Percentiles rank a stretch among this genome's conserved stretches.
These are phyloP conservation scores for Vitellaria paradoxa DNA, from an alignment of 179 eudicot species.

Conservation along the genomic window DNA sequence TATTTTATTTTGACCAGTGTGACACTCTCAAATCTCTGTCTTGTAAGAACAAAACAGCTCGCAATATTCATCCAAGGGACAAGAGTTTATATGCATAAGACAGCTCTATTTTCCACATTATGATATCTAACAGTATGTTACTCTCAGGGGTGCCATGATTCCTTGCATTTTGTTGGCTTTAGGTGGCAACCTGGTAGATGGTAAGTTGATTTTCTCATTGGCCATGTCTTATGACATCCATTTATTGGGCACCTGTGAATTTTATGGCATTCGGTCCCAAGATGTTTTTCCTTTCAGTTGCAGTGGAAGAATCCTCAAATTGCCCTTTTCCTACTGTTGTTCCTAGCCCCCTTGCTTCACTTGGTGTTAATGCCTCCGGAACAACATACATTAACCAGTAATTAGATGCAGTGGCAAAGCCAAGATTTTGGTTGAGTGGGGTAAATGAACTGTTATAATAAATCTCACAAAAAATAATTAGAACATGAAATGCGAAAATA, in stretches of 20 bases:
- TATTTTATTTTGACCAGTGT: too few species aligned
- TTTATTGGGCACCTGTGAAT: not conserved
- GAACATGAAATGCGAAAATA: not conserved
- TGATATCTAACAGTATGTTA: slow-evolving; percentile 7
- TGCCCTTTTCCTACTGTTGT: not conserved
- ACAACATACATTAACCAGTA: not conserved
- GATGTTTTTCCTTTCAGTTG: slow-evolving; percentile 5
- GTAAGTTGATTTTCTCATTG: slow-evolving; percentile 37
- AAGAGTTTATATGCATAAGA: not conserved
- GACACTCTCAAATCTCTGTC: too few species aligned
- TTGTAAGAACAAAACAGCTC: not conserved
- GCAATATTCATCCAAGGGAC: not conserved
- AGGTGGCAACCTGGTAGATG: slow-evolving; percentile 95
- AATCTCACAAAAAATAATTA: not conserved
- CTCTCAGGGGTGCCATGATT: slow-evolving; percentile 90
- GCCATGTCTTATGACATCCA: slow-evolving; percentile 7
- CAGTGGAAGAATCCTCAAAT: not conserved
- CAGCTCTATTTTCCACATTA: not conserved
- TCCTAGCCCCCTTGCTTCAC: not conserved
- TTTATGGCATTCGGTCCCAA: not conserved
- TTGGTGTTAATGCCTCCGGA: not conserved
- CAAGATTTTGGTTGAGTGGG: not conserved
- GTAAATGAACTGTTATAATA: not conserved
- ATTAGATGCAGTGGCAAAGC: not conserved
- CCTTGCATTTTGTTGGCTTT: slow-evolving; percentile 94